Conservation (phyloP, 2,329 filamentous ascomycete genomes). For the Aspergillus fumigatiaffinis region DNA sequence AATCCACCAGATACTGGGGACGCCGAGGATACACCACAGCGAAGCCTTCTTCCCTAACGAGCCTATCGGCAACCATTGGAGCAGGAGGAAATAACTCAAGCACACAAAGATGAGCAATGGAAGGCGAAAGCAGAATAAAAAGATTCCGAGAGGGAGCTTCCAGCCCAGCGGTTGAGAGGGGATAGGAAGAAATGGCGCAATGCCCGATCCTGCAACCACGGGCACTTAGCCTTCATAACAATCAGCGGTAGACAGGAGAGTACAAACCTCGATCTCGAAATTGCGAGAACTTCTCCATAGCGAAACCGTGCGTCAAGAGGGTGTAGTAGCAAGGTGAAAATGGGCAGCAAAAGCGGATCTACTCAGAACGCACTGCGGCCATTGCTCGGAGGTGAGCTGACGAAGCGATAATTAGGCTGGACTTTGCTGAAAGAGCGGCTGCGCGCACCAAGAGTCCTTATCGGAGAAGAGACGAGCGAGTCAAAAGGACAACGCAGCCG, state of each 20-base stretch:
- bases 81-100: slow-evolving; percentile 69
- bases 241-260: not conserved
- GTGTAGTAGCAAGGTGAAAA: not conserved
- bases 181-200: slow-evolving; percentile 90
- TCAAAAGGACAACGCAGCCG: not conserved
- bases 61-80: slow-evolving; percentile 76
- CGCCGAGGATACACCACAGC: slow-evolving; percentile 80
- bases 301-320: not conserved
- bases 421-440: not conserved
- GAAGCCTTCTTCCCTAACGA: slow-evolving; percentile 72
- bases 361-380: not conserved
- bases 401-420: not conserved
- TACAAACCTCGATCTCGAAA: slow-evolving; percentile 77
- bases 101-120: slow-evolving; percentile 69
- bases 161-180: slow-evolving; percentile 61
- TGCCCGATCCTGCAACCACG: slow-evolving; percentile 71
- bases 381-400: not conserved
- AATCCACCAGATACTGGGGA: slow-evolving; percentile 96
- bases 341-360: not conserved
- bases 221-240: not conserved
- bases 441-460: not conserved
- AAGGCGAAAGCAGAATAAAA: slow-evolving; percentile 76
- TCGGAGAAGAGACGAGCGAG: not conserved
- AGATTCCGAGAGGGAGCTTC: slow-evolving; percentile 60
- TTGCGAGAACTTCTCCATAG: slow-evolving; percentile 93